Percentiles rank a stretch among this genome's conserved stretches.
Conservation (phyloP, 2,329 filamentous ascomycete genomes). For the Pseudopithomyces maydicus region DNA sequence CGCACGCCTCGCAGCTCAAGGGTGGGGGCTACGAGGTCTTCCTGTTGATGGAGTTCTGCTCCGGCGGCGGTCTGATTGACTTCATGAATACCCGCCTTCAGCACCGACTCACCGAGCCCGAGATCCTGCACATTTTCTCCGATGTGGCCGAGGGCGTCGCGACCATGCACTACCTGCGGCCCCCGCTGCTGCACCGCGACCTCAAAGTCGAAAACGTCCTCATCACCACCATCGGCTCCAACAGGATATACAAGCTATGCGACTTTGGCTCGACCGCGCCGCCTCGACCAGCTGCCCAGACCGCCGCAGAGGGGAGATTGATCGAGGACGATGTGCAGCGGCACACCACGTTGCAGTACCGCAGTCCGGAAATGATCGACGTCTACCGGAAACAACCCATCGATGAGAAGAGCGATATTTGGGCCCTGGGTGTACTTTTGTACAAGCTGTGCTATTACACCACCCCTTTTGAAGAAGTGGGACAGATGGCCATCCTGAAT, state of each 20-base stretch:
- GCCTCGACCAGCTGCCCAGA: slow-evolving; percentile 82
- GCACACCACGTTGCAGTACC: slow-evolving; percentile 95
- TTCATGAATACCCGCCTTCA: slow-evolving; percentile 99
- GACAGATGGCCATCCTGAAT: slow-evolving; percentile 95
- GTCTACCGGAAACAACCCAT: slow-evolving; percentile 96
- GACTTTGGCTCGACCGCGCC: slow-evolving; percentile 94
- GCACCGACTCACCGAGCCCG: slow-evolving; percentile 93
- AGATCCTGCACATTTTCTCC: slow-evolving; percentile 95
- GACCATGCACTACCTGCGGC: slow-evolving; percentile 98
- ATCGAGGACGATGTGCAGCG: slow-evolving; percentile 97
- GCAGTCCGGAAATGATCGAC: slow-evolving; percentile 98
- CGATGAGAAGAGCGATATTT: slow-evolving; percentile 98
- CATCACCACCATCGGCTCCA: slow-evolving; percentile 72
- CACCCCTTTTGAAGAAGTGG: slow-evolving; percentile 96
- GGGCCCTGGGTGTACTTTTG: slow-evolving; percentile 90
- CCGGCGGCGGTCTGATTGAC: slow-evolving; percentile 93
- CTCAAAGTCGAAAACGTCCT: slow-evolving; percentile 98
- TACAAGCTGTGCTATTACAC: slow-evolving; percentile 99
- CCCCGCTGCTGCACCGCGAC: slow-evolving; percentile 88
- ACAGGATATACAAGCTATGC: slow-evolving; percentile 88
- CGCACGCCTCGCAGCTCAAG: slow-evolving; percentile 91
- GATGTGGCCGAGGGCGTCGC: slow-evolving; percentile 96
- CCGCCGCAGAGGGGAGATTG: slow-evolving; percentile 83
- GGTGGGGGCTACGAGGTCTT: slow-evolving; percentile 98
- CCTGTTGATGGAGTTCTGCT: slow-evolving; percentile 96